Evolutionary conservation across 2,329 filamentous ascomycete genomes (phyloP).

Genomic region (Pyrenochaeta sp.): DNA sequence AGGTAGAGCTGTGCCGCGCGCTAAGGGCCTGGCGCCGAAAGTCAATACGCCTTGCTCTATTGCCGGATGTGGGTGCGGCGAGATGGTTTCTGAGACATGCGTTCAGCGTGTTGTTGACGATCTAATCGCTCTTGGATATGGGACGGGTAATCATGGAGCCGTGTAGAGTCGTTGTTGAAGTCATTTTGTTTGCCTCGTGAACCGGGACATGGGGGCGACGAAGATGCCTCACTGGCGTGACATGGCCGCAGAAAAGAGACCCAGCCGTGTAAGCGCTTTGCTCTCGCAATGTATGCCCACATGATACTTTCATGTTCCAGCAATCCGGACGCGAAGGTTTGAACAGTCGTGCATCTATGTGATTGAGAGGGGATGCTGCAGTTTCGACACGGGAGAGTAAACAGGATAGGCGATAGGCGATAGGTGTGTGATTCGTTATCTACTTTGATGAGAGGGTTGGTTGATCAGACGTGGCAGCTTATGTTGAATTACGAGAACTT

Average conservation of each 20-base stretch:
- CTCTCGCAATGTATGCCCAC: background rate
- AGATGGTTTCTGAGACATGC: background rate
- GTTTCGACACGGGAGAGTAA: background rate
- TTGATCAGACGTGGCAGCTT: background rate
- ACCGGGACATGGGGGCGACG: background rate
- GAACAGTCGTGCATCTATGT: background rate
- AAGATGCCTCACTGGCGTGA: background rate
- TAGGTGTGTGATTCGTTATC: background rate
- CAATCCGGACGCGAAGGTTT: background rate
- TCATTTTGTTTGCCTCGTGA: background rate
- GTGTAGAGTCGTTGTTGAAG: background rate
- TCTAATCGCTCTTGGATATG: background rate
- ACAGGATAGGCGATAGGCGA: background rate
- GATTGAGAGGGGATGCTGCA: background rate
- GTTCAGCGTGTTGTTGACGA: background rate
- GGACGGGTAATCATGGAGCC: background rate
- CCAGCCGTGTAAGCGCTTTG: background rate
- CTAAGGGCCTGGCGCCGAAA: background rate
- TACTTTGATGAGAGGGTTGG: background rate
- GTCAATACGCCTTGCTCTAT: constrained; percentile 1
- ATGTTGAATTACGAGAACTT: background rate
- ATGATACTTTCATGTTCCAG: background rate
- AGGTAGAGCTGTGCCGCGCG: background rate
- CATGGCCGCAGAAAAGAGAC: background rate
- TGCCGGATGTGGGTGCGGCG: background rate